Evolutionary conservation across 2,329 filamentous ascomycete genomes (phyloP), one percentile per base, ranked within the genome.

Genomic region (Phialocephala subalpina): DNA sequence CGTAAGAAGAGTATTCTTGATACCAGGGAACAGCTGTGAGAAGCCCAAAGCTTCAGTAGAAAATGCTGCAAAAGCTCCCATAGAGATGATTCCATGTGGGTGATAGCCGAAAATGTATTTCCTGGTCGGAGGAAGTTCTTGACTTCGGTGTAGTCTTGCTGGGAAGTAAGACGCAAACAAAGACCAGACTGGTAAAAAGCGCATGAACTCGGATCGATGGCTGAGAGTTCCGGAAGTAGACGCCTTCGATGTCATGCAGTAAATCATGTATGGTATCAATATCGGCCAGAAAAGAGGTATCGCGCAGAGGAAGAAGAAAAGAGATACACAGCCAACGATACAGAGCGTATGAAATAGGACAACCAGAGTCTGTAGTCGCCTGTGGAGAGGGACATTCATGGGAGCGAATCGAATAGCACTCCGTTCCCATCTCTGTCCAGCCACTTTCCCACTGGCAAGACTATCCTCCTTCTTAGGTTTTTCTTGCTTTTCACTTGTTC

Each of bases 21-120:
- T 97, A 66, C 94, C 95, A 0, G 96, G 96, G 74, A 97, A 99
- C 67, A 97, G 87, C 63, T 92, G 88, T 0, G 87, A 85, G 78
- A 97, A 98, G 0, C 93, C 93, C 0, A 97, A 84, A 0, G 93
- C 93, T 73, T 97, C 94, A 0, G 95, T 98, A 3, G 86, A 92
- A 75, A 98, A 98, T 5, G 94, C 92, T 5, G 90, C 92, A 81
- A 95, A 97, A 0, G 94, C 95, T n/a, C 95, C 96, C 73, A 97
- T 93, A 5, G 92, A 96, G 75, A 99, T 97, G 78, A 99, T 98
- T 27, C 96, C 95, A 76, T 99, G 96, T 0, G 96, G 96, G 74
- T 98, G 96, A 78, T 98, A 98, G 53, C 95, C 95, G 74, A 99
- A 94, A 69, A 99, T 94, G 81, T 98, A 99, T 79, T 97, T 97